Conservation (phyloP, 148 eudicot species). For the Arctostaphylos glauca region DNA sequence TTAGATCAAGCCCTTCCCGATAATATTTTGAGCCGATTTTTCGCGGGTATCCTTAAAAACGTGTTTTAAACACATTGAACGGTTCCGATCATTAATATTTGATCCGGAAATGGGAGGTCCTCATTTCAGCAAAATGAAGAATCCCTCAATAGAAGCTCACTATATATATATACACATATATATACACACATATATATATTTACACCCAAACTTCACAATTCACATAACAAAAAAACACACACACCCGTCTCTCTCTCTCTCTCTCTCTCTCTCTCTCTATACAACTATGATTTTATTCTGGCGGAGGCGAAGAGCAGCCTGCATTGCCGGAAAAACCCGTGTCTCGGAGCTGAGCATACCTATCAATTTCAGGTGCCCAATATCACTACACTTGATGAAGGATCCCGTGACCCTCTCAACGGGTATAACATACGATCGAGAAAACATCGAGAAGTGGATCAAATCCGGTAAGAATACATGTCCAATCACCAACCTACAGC, state of each 20-base stretch:
- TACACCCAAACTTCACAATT: no score
- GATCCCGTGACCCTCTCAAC: constrained; percentile 52
- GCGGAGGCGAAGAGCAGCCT: constrained; percentile 31
- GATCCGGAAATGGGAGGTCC: no score
- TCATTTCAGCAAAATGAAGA: no score
- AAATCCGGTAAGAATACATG: constrained; percentile 63
- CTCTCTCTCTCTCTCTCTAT: not conserved
- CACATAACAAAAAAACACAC: no score
- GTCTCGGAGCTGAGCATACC: constrained; percentile 28
- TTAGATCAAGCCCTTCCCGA: no score
- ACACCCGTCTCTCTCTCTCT: constrained; percentile 2
- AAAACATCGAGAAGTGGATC: constrained; percentile 79
- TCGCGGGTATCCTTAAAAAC: no score
- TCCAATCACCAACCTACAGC: constrained; percentile 64
- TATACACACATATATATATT: no score
- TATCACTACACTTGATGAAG: constrained; percentile 40
- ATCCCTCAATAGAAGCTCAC: no score
- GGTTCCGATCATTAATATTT: no score
- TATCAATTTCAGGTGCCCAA: constrained; percentile 37
- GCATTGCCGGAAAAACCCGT: not conserved
- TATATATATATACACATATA: no score
- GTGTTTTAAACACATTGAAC: no score
- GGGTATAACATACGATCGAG: constrained; percentile 78
- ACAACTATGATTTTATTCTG: constrained; percentile 31
- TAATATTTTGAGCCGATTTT: no score